Percentiles rank a stretch among this genome's conserved stretches.
phyloP scores from a whole-genome alignment of 352 stramenopile species.

The Globisporangium cystogenes region DNA sequence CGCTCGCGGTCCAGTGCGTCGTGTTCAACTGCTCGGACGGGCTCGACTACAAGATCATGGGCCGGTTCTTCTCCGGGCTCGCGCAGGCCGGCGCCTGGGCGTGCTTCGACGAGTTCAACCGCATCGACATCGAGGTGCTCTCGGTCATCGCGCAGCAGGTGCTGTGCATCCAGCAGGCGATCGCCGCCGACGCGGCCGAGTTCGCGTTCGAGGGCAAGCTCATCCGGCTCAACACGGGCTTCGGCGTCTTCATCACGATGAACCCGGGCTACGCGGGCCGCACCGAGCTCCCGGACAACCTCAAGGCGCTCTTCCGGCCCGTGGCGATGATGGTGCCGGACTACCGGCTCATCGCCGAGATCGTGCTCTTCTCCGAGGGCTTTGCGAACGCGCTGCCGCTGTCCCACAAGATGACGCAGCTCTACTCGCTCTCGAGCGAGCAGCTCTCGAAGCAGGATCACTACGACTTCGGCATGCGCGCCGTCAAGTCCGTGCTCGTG shows the following conservation, averaged over 20 bases:
- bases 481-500: conserved; percentile 92
- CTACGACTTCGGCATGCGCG: conserved; percentile 94
- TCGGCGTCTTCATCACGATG: conserved; percentile 96
- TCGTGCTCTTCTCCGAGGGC: conserved; percentile 92
- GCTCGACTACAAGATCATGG: conserved; percentile 97
- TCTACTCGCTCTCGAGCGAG: conserved; percentile 91
- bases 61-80: conserved; percentile 92
- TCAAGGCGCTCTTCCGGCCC: conserved; percentile 93
- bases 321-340: conserved; percentile 96
- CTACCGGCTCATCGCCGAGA: conserved; percentile 93
- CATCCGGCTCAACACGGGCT: conserved; percentile 88
- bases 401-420: conserved; percentile 93
- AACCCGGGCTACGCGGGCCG: conserved; percentile 92
- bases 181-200: conserved; percentile 80
- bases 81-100: conserved; percentile 92
- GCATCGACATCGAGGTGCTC: conserved; percentile 94
- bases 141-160: conserved; percentile 96
- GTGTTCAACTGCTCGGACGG: conserved; percentile 96
- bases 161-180: conserved; percentile 92
- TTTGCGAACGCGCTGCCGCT: conserved; percentile 91
- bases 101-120: conserved; percentile 97
- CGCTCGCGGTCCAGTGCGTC: conserved; percentile 91
- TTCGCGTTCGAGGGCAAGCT: conserved; percentile 94
- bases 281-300: conserved; percentile 90
- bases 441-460: conserved; percentile 94